Evolutionary conservation across 352 stramenopile species (phyloP).

Genomic region (Globisporangium canariense): DNA sequence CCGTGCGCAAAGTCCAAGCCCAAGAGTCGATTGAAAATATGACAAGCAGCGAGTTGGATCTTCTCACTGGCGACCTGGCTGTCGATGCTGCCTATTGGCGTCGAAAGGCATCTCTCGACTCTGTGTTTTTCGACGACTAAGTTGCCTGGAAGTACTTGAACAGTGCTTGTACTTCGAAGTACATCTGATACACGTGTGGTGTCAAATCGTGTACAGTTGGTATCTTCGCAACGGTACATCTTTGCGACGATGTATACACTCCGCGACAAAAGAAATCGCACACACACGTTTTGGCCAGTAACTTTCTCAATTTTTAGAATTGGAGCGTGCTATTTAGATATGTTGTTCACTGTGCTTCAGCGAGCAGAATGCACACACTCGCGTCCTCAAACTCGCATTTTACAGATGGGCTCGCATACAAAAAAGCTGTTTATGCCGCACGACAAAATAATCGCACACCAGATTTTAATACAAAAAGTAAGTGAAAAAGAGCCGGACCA

Average conservation of each 20-base stretch:
- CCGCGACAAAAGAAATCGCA: slow-evolving; percentile 5
- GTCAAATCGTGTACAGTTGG: too few species aligned
- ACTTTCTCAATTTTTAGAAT: slow-evolving; percentile 9
- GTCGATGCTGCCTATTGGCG: too few species aligned
- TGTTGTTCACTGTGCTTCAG: neutral
- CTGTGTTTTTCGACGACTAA: too few species aligned
- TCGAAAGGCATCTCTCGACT: too few species aligned
- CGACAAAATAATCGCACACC: slow-evolving; percentile 4
- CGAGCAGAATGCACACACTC: neutral
- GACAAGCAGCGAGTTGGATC: too few species aligned
- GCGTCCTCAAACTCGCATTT: neutral
- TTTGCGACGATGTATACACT: neutral
- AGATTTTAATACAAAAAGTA: slow-evolving; percentile 3
- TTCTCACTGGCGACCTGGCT: too few species aligned
- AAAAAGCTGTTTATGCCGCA: neutral
- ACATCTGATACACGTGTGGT: too few species aligned
- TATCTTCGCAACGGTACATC: neutral
- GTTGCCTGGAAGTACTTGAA: too few species aligned
- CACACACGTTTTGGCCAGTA: slow-evolving; percentile 7
- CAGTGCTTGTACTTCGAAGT: too few species aligned
- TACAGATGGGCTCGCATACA: slow-evolving; percentile 6
- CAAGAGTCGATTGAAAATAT: too few species aligned
- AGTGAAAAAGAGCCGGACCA: neutral
- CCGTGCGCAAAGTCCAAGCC: too few species aligned
- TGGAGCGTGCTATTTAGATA: slow-evolving; percentile 1